phyloP scores from a whole-genome alignment of 2,329 filamentous ascomycete genomes.

The Botrytis hyacinthi region DNA sequence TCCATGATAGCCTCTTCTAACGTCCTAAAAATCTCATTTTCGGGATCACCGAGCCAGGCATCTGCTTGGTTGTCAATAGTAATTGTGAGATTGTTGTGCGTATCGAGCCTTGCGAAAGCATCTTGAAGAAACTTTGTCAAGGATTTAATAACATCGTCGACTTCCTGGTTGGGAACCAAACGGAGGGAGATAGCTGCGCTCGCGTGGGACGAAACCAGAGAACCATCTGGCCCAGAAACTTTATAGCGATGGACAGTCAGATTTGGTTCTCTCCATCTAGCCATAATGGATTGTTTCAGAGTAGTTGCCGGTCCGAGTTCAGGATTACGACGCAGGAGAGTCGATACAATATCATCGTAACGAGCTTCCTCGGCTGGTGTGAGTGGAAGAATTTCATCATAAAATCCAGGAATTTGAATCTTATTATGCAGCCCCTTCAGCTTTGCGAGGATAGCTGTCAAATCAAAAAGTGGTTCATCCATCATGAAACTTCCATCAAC shows the following conservation, averaged over 20 bases:
- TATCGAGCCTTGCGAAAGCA: conserved; percentile 72
- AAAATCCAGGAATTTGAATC: conserved; percentile 84
- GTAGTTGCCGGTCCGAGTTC: conserved; percentile 57
- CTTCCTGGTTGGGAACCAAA: conserved; percentile 89
- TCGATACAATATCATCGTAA: conserved; percentile 79
- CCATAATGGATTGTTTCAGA: conserved; percentile 85
- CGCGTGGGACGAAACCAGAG: conserved; percentile 85
- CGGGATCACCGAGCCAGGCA: conserved; percentile 90
- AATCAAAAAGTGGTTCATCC: conserved; percentile 87
- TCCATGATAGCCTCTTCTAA: conserved; percentile 81
- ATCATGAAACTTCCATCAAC: conserved; percentile 92
- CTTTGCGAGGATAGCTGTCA: conserved; percentile 77
- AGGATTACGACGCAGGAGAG: conserved; percentile 71
- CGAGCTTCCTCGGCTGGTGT: conserved; percentile 73
- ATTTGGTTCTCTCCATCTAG: conserved; percentile 91
- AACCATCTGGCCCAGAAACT: conserved; percentile 86
- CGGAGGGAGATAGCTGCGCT: conserved; percentile 87
- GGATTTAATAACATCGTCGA: conserved; percentile 68
- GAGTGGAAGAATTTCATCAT: conserved; percentile 76
- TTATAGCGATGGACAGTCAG: conserved; percentile 92
- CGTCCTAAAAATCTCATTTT: conserved; percentile 86
- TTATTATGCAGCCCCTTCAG: conserved; percentile 78
- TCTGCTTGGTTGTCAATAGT: conserved; percentile 92
- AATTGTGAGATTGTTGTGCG: conserved; percentile 76
- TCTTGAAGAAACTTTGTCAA: conserved; percentile 66